These are phyloP conservation scores for Caryopteris hybrid DNA, from an alignment of 305 asterid species.

Conservation along the genomic window DNA sequence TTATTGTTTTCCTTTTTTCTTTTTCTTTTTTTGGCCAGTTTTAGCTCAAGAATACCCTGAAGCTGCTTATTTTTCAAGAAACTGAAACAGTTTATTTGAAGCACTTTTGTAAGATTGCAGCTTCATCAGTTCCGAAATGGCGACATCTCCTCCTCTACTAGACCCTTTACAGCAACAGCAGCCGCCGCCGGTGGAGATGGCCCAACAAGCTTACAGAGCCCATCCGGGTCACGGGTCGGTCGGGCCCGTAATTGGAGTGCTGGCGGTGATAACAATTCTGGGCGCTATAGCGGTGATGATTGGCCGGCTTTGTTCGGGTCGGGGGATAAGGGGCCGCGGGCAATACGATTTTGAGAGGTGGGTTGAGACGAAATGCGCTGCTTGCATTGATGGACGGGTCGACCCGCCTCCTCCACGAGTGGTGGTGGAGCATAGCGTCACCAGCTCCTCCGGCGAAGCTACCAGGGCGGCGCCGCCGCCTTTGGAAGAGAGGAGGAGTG, in stretches of 20 bases:
- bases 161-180: slow-evolving; percentile 38
- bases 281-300: slow-evolving; percentile 69
- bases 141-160: slow-evolving; percentile 31
- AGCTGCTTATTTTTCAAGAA: slow-evolving; percentile 10
- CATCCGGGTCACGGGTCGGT: slow-evolving; percentile 71
- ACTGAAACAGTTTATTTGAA: neutral
- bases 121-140: slow-evolving; percentile 28
- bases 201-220: slow-evolving; percentile 47
- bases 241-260: slow-evolving; percentile 76
- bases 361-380: slow-evolving; percentile 64
- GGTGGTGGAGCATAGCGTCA: slow-evolving; percentile 33
- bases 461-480: slow-evolving; percentile 18
- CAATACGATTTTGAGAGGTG: slow-evolving; percentile 62
- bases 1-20: neutral
- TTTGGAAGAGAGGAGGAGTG: slow-evolving; percentile 27
- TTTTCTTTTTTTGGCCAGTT: too few species aligned
- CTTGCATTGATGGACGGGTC: slow-evolving; percentile 66
- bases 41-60: too few species aligned
- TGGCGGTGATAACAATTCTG: slow-evolving; percentile 57
- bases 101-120: neutral
- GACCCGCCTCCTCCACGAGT: slow-evolving; percentile 32
- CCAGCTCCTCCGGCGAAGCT: slow-evolving; percentile 16
- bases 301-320: slow-evolving; percentile 77
- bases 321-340: slow-evolving; percentile 59
- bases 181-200: slow-evolving; percentile 54